Evolutionary conservation across 1,284 basidiomycete species (phyloP).

Genomic region (Calocybe gambosa): DNA sequence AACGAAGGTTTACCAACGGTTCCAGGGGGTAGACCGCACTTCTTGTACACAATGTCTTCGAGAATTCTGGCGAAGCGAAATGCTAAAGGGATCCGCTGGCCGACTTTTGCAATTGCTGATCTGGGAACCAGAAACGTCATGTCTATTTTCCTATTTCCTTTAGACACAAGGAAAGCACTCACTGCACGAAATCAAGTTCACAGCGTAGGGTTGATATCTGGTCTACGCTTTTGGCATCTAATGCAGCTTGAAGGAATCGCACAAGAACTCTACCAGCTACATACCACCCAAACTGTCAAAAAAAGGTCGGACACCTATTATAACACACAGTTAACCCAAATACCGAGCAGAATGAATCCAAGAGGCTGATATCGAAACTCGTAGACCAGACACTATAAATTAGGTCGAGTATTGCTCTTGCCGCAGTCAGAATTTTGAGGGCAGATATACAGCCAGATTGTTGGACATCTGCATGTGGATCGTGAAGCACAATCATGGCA

Average conservation of each 20-base stretch:
- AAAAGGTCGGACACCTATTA: conserved; percentile 6
- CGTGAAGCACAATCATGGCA: conserved; percentile 60
- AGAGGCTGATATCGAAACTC: conserved; percentile 59
- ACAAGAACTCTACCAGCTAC: conserved; percentile 57
- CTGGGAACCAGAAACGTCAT: conserved; percentile 26
- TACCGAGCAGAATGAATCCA: conserved; percentile 59
- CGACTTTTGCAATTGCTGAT: conserved; percentile 53
- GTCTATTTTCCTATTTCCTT: not conserved
- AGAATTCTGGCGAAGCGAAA: conserved; percentile 62
- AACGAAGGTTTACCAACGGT: conserved; percentile 26
- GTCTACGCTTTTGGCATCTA: conserved; percentile 44
- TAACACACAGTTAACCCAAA: conserved; percentile 16
- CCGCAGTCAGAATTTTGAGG: conserved; percentile 57
- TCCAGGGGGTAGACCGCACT: conserved; percentile 27
- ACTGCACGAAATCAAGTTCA: conserved; percentile 65
- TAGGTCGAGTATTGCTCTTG: conserved; percentile 61
- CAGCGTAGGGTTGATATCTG: conserved; percentile 49
- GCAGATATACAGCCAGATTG: conserved; percentile 57
- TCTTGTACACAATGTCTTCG: conserved; percentile 37
- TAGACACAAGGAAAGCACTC: conserved; percentile 20
- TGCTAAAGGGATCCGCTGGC: conserved; percentile 58
- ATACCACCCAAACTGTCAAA: conserved; percentile 60
- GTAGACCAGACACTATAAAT: conserved; percentile 62
- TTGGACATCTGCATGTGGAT: conserved; percentile 61
- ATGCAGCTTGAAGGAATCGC: conserved; percentile 55